Evolutionary conservation across 805 yeast genomes (phyloP).

Genomic region (Teunomyces tritomae): DNA sequence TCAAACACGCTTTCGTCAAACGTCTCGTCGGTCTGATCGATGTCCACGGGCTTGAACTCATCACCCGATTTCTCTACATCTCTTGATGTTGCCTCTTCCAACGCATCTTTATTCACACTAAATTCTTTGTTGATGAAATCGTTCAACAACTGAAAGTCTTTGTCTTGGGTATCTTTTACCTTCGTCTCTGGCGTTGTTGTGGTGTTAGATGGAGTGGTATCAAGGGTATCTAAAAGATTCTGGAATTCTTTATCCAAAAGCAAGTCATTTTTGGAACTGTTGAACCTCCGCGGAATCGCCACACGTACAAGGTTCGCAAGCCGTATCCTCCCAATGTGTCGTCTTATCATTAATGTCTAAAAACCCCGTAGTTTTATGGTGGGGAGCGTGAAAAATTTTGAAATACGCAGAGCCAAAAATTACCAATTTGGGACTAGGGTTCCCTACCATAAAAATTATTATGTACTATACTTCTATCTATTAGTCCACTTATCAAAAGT

Average conservation of each 20-base stretch:
- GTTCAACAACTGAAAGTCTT: conserved; percentile 11
- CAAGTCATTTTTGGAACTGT: not conserved
- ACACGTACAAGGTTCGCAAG: not conserved
- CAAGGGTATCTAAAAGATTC: conserved; percentile 1
- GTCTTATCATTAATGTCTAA: not conserved
- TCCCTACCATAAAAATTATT: not conserved
- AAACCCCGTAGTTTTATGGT: not conserved
- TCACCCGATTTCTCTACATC: not conserved
- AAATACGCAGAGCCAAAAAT: not conserved
- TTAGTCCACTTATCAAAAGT: not conserved
- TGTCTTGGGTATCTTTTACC: not conserved
- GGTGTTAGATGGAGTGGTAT: not conserved
- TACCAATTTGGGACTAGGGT: not conserved
- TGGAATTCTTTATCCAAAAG: conserved; percentile 1
- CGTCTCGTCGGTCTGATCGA: conserved; percentile 15
- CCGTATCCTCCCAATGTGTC: not conserved
- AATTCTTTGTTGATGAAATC: conserved; percentile 10
- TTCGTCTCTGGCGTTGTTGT: not conserved
- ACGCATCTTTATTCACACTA: not conserved
- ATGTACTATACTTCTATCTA: not conserved
- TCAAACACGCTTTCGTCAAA: conserved; percentile 9
- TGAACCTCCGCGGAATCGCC: not conserved
- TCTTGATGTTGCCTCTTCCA: too few species aligned
- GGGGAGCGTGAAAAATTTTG: not conserved
- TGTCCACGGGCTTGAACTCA: conserved; percentile 9